Conservation (phyloP, 495 filamentous ascomycete genomes). For the Penicillium arizonense region DNA sequence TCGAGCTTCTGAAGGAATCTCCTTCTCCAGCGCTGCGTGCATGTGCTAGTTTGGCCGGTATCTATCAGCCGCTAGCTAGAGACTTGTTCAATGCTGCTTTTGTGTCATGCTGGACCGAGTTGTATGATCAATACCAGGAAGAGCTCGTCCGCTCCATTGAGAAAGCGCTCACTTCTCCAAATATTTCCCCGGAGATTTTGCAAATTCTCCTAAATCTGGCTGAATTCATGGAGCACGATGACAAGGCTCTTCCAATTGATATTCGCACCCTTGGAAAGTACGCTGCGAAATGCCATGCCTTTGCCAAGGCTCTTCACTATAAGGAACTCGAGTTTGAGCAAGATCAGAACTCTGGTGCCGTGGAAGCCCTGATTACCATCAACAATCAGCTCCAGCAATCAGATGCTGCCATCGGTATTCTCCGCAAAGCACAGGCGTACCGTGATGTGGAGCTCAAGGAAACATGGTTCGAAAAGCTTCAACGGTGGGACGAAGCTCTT, state of each 20-base stretch:
- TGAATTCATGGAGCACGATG: slow-evolving; percentile 99
- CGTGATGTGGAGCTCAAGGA: slow-evolving; percentile 92
- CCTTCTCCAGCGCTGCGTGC: slow-evolving; percentile 92
- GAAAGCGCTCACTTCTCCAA: slow-evolving; percentile 84
- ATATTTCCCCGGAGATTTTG: slow-evolving; percentile 92
- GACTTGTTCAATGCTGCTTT: slow-evolving; percentile 98
- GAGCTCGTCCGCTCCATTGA: slow-evolving; percentile 95
- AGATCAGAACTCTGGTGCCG: slow-evolving; percentile 91
- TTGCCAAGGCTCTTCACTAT: slow-evolving; percentile 96
- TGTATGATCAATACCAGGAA: slow-evolving; percentile 93
- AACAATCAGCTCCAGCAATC: slow-evolving; percentile 98
- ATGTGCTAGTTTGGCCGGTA: slow-evolving; percentile 85
- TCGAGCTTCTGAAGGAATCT: slow-evolving; percentile 91
- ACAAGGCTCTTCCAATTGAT: slow-evolving; percentile 96
- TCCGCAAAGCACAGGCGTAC: slow-evolving; percentile 91
- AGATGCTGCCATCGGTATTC: slow-evolving; percentile 94
- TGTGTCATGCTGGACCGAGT: slow-evolving; percentile 96
- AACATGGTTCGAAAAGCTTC: slow-evolving; percentile 97
- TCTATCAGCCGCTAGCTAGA: slow-evolving; percentile 86
- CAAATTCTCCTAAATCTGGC: slow-evolving; percentile 94
- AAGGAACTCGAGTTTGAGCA: slow-evolving; percentile 98
- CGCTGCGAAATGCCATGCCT: slow-evolving; percentile 92
- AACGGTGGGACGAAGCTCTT: slow-evolving; percentile 98
- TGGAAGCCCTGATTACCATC: slow-evolving; percentile 95
- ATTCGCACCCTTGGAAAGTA: slow-evolving; percentile 90